Percentiles rank a stretch among this genome's conserved stretches.
Conservation (phyloP, 108 stramenopile species). For the Pseudonitzschia multiseries region DNA sequence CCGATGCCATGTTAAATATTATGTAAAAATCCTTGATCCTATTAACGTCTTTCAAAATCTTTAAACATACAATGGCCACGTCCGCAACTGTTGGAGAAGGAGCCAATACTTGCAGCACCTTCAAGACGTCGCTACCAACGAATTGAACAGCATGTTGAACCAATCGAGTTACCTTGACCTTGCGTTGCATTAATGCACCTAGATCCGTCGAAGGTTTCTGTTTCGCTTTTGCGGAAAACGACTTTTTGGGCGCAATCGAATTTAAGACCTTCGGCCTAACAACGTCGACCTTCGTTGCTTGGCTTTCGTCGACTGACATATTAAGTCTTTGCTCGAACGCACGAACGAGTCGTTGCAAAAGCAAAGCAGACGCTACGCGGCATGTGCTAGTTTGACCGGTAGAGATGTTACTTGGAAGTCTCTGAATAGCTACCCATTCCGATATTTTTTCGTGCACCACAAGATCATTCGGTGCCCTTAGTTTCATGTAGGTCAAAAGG, state of each 20-base stretch:
- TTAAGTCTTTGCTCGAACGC: slow-evolving; percentile 12
- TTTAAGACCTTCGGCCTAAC: background rate
- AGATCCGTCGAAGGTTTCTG: background rate
- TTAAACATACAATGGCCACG: slow-evolving; percentile 5
- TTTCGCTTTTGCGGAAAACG: background rate
- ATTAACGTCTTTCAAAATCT: background rate
- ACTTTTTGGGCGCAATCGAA: background rate
- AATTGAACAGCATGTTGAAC: slow-evolving; percentile 20
- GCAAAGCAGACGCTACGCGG: slow-evolving; percentile 6
- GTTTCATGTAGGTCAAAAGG: slow-evolving; percentile 11
- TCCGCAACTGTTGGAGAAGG: slow-evolving; percentile 12
- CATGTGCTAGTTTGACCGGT: background rate
- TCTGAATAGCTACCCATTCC: slow-evolving; percentile 5
- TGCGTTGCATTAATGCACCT: slow-evolving; percentile 9
- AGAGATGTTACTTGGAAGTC: background rate
- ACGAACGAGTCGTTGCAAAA: slow-evolving; percentile 9
- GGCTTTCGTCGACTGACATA: background rate
- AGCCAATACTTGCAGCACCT: slow-evolving; percentile 4
- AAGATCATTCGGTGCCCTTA: background rate
- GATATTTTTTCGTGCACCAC: slow-evolving; percentile 11
- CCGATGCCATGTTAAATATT: background rate
- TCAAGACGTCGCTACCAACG: slow-evolving; percentile 18
- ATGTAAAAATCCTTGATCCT: slow-evolving; percentile 8
- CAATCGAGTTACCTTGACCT: slow-evolving; percentile 14
- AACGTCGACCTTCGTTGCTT: background rate